Percentiles rank a stretch among this genome's conserved stretches.
Conservation (phyloP, 306 rosid species). For the Fagus crenata region DNA sequence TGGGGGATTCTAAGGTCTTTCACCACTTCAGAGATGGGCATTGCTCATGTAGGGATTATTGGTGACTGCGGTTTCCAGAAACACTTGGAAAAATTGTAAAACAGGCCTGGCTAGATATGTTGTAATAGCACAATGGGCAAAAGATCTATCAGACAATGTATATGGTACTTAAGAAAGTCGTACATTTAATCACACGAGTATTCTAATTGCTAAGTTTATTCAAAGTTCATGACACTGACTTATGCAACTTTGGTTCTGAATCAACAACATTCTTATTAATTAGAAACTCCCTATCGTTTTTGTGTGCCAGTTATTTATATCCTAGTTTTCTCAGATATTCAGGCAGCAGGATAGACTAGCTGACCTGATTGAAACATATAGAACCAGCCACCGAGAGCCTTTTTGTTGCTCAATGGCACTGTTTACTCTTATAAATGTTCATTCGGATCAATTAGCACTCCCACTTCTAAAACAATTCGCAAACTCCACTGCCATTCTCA, state of each 20-base stretch:
- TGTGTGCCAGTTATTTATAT: no score
- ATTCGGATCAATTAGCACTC: no score
- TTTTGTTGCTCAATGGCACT: no score
- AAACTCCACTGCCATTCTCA: no score
- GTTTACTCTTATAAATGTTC: no score
- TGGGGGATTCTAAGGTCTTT: slow-evolving; percentile 56
- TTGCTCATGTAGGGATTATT: slow-evolving; percentile 59
- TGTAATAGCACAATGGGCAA: not conserved
- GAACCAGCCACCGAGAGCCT: no score
- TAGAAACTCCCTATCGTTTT: no score
- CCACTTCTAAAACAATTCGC: no score
- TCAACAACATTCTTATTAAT: not conserved
- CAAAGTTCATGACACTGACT: not conserved
- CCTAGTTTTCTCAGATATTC: no score
- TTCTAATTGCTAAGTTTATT: not conserved
- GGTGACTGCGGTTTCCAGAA: slow-evolving; percentile 33
- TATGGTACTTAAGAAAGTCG: not conserved
- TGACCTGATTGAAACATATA: no score
- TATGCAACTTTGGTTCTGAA: not conserved
- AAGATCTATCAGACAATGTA: not conserved
- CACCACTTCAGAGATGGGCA: slow-evolving; percentile 58
- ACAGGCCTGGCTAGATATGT: not conserved
- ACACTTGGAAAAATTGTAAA: not conserved
- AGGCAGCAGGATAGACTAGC: no score
- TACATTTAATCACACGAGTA: not conserved